Evolutionary conservation across 495 filamentous ascomycete species (phyloP).

Genomic region (Amniculicola lignicola): DNA sequence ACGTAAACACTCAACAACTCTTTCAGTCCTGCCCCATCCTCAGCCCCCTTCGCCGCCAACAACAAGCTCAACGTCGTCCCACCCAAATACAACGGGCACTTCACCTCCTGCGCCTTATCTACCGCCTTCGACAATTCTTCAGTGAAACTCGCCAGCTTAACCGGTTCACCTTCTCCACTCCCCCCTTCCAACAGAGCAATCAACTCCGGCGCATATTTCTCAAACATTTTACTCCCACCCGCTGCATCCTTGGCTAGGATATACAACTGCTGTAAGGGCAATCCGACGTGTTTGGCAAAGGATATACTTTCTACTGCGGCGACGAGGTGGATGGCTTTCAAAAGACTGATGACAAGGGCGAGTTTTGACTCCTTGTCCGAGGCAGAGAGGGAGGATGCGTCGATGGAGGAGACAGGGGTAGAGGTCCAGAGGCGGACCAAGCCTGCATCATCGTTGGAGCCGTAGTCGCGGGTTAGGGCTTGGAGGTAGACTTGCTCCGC

Average conservation of each 20-base stretch:
- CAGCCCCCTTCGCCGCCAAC: background rate
- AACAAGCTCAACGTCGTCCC: slow-evolving; percentile 13
- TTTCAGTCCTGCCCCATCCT: too few relatives aligned
- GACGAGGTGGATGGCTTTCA: slow-evolving; percentile 63
- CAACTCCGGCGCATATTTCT: slow-evolving; percentile 56
- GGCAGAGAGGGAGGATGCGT: slow-evolving; percentile 31
- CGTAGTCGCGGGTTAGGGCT: slow-evolving; percentile 59
- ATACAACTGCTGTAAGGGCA: slow-evolving; percentile 64
- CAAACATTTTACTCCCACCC: slow-evolving; percentile 61
- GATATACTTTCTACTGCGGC: slow-evolving; percentile 63
- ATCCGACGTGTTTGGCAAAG: slow-evolving; percentile 59
- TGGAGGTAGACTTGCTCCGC: slow-evolving; percentile 69
- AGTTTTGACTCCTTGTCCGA: slow-evolving; percentile 42
- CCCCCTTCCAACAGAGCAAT: slow-evolving; percentile 31
- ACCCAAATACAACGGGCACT: slow-evolving; percentile 30
- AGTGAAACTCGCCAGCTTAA: too few relatives aligned
- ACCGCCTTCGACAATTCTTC: slow-evolving; percentile 17
- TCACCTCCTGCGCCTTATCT: slow-evolving; percentile 25
- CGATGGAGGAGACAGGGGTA: slow-evolving; percentile 44
- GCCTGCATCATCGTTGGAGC: slow-evolving; percentile 66
- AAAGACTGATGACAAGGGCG: slow-evolving; percentile 56
- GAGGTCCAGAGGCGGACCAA: slow-evolving; percentile 61
- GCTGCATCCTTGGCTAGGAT: slow-evolving; percentile 68
- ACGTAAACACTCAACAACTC: too few relatives aligned
- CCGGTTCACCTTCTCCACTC: slow-evolving; percentile 7